A percentile compares a stretch with the other conserved stretches of the same genome.
phyloP scores from a whole-genome alignment of 768 basidiomycete genomes.

The Trametes villosa region DNA sequence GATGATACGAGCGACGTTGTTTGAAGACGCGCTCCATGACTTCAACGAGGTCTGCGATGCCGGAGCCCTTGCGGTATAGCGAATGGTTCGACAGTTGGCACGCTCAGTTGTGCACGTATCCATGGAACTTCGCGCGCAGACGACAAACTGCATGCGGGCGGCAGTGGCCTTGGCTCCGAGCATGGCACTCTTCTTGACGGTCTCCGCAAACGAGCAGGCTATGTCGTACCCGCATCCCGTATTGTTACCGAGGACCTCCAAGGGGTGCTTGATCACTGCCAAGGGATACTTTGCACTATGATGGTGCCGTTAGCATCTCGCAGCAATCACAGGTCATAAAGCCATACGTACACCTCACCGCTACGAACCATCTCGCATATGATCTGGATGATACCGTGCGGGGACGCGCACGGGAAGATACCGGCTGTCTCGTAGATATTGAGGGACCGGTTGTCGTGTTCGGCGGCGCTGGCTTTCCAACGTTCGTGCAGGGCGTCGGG shows the following conservation, averaged over 20 bases:
- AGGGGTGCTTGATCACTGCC: not conserved
- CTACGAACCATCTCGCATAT: not conserved
- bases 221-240: conserved; percentile 17
- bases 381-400: conserved; percentile 1
- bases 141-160: not conserved
- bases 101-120: too few relatives aligned
- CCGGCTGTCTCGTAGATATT: not conserved
- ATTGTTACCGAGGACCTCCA: not conserved
- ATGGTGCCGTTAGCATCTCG: not conserved
- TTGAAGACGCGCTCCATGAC: too few relatives aligned
- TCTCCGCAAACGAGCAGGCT: conserved; percentile 9
- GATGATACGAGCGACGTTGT: too few relatives aligned
- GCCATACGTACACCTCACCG: not conserved
- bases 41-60: too few relatives aligned
- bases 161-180: not conserved
- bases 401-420: not conserved
- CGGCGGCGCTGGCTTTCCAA: not conserved
- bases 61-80: too few relatives aligned
- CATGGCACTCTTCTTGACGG: not conserved
- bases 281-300: not conserved
- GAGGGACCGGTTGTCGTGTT: not conserved
- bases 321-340: not conserved
- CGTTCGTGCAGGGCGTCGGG: not conserved
- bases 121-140: conserved; percentile 16
- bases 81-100: too few relatives aligned